A percentile compares a stretch with the other conserved stretches of the same genome.
Conservation (phyloP, 2,329 filamentous ascomycete species). For the Nigrospora oryzae region DNA sequence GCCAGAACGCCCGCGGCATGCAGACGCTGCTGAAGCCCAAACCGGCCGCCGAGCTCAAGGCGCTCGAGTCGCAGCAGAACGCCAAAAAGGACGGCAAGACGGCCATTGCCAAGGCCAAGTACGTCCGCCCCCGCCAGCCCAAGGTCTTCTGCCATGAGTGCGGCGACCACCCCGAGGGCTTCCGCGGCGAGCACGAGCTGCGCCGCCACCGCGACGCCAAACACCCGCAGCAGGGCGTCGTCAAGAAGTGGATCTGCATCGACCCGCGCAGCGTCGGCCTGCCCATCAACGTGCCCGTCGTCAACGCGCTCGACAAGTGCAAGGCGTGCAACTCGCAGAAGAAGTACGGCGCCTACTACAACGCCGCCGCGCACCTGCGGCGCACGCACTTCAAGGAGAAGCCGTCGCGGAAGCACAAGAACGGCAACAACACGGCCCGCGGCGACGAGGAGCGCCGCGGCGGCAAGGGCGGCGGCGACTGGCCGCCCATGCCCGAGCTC, state of each 20-base stretch:
- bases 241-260: constrained; percentile 51
- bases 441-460: constrained; percentile 40
- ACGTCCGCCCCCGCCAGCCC: constrained; percentile 57
- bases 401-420: constrained; percentile 32
- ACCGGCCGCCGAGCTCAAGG: constrained; percentile 22
- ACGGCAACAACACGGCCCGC: constrained; percentile 21
- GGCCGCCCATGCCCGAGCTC: constrained; percentile 47
- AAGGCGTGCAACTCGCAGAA: constrained; percentile 73
- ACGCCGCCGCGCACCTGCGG: constrained; percentile 83
- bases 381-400: constrained; percentile 78
- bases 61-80: constrained; percentile 10
- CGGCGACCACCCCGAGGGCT: constrained; percentile 65
- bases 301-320: constrained; percentile 66
- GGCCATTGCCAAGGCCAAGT: constrained; percentile 31
- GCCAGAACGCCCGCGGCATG: constrained; percentile 33
- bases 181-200: constrained; percentile 80
- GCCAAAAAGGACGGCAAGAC: constrained; percentile 33
- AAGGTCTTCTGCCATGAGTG: constrained; percentile 67
- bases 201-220: constrained; percentile 57
- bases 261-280: constrained; percentile 37
- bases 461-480: constrained; percentile 44
- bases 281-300: constrained; percentile 36
- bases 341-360: constrained; percentile 86
- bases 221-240: constrained; percentile 40
- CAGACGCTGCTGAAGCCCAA: constrained; percentile 35